Evolutionary conservation across 495 filamentous ascomycete genomes (phyloP), one percentile per base, ranked within the genome.

Genomic region (Hypoxylon lenormandii): DNA sequence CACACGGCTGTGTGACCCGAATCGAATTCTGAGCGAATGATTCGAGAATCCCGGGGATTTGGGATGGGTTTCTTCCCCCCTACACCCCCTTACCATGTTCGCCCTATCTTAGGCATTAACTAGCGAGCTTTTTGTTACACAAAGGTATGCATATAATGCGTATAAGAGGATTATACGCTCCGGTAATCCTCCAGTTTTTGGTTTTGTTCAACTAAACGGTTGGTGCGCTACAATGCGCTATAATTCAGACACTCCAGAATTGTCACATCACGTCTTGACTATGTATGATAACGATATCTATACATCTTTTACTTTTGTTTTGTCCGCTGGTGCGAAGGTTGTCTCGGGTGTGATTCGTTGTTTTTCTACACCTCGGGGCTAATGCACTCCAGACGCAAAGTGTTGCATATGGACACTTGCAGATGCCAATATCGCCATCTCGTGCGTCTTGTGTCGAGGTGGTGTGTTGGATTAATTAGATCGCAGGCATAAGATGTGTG

Each of bases 351-450:
- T 63, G 58, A 66, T 70, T 70, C 57, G 56, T 54, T n/a, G n/a
- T n/a, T n/a, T 58, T 70, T 45, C 36, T 55, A 62, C 16, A 38
- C 40, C 33, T 66, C 38, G 22, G 37, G 42, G 38, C 68, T 66
- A 71, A 71, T 71, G 68, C 68, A 64, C 68, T 71, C 61, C 61
- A 71, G 56, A 62, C 47, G 57, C 57, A 66, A 66, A 65, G 61
- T 66, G 56, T 65, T 61, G 53, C 58, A 71, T 63, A 52, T 71
- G 52, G 62, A 21, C 57, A 66, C 58, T 62, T 51, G 51, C 52
- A 62, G 52, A 40, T 71, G 36, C 52, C 62, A 49, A 43, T 65
- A 62, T 63, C 61, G 61, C 66, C 67, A 70, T 71, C 30, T 58
- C 42, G 58, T 53, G 58, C 52, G 49, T n/a, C n/a, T n/a, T 26